Evolutionary conservation across 345 rosid species (phyloP).

Genomic region (Aurinia saxatilis): DNA sequence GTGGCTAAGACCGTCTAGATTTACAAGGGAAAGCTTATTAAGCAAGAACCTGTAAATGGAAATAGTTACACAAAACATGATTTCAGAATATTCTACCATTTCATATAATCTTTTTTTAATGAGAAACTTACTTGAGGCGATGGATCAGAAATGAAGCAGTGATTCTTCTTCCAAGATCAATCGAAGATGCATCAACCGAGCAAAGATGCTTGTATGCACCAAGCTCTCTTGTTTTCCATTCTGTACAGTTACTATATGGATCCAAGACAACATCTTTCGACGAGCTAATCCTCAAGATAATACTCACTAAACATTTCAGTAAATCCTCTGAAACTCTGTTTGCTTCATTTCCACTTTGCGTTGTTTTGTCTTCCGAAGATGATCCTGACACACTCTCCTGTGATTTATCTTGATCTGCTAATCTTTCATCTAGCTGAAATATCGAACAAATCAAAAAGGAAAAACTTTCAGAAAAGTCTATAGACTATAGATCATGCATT

Average conservation of each 20-base stretch:
- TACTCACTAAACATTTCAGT: conserved; percentile 50
- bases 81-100: not conserved
- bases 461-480: not conserved
- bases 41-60: conserved; percentile 49
- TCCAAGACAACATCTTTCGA: conserved; percentile 47
- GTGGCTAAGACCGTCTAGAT: conserved; percentile 64
- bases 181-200: conserved; percentile 45
- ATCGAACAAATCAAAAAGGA: not conserved
- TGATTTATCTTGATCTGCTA: conserved; percentile 47
- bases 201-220: conserved; percentile 60
- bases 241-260: conserved; percentile 51
- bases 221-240: conserved; percentile 36
- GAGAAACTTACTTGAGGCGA: conserved; percentile 57
- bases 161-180: conserved; percentile 51
- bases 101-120: not conserved
- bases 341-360: conserved; percentile 39
- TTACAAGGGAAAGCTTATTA: conserved; percentile 62
- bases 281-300: conserved; percentile 60
- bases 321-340: conserved; percentile 76
- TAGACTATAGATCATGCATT: not conserved
- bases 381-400: conserved; percentile 43
- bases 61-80: conserved; percentile 13
- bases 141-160: conserved; percentile 57
- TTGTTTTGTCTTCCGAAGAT: conserved; percentile 33
- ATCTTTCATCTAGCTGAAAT: conserved; percentile 63